These are phyloP conservation scores for Talaromyces liani DNA, from an alignment of 495 filamentous ascomycete species.

Conservation along the genomic window DNA sequence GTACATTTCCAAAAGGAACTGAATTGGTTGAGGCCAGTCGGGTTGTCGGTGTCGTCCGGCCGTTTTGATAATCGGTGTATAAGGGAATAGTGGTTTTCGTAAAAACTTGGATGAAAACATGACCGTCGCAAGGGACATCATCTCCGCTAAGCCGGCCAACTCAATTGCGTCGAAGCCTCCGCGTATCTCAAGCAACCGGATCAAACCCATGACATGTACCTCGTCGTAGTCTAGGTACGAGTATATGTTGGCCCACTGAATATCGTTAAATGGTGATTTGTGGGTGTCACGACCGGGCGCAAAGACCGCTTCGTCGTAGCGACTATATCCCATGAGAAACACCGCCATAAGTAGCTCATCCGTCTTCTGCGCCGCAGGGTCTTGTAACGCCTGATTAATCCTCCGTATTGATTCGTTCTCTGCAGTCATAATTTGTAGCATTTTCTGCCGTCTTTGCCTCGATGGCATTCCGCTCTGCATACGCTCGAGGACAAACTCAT, in stretches of 20 bases:
- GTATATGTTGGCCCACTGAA: conserved; percentile 9
- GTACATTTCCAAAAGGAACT: conserved; percentile 8
- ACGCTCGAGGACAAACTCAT: conserved; percentile 8
- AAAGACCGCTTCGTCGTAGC: conserved; percentile 9
- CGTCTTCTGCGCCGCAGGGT: conserved; percentile 6
- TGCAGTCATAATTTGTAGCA: conserved; percentile 9
- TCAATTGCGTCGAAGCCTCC: conserved; percentile 8
- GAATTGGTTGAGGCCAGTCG: conserved; percentile 7
- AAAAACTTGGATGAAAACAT: conserved; percentile 10
- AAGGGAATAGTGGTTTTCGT: conserved; percentile 8
- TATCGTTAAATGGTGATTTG: conserved; percentile 5
- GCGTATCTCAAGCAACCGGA: conserved; percentile 6
- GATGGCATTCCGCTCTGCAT: conserved; percentile 6
- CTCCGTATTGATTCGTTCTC: conserved; percentile 7
- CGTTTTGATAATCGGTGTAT: conserved; percentile 6
- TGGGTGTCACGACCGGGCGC: background rate
- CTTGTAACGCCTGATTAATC: conserved; percentile 7
- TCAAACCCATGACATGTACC: conserved; percentile 8
- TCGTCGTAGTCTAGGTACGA: conserved; percentile 9
- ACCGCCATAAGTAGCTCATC: conserved; percentile 9
- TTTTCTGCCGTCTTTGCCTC: conserved; percentile 7
- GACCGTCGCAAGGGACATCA: conserved; percentile 9
- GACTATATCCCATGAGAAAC: conserved; percentile 8
- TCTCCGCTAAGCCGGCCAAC: conserved; percentile 1
- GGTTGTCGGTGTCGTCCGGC: conserved; percentile 5